Base-by-base conservation (phyloP, 768 basidiomycete species). In the Leucocoprinus leucothites region DNA sequence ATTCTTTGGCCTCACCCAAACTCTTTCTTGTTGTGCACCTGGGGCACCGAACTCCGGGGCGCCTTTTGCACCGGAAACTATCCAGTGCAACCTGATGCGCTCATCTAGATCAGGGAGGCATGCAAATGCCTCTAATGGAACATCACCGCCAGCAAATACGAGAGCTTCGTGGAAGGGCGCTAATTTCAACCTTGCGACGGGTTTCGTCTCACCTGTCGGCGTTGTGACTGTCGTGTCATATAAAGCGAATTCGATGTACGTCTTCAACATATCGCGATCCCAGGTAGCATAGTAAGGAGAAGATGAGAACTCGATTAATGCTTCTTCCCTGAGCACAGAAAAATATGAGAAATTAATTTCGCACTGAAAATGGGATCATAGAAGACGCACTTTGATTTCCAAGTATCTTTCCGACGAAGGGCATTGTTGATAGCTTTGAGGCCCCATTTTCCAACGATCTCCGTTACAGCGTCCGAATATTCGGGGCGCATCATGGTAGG, bases 261-360 rank as follows among this genome's bases (percentile, higher is more conserved):
- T 51, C 35, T 73, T 69, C 22, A 92, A 72, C 3, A 81, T 82
- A 0, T 73, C 78, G 0, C 82, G 81, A 63, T 91, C 76, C 91
- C 91, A 93, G 1, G 74, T 69, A 3, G 64, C 60, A 67, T 91
- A 94, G 76, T 91, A 93, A 0, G 85, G 78, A 25, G 72, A 79
- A 46, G 71, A 67, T 47, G 63, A 57, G 61, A 91, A 80, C 5
- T 68, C 61, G 6, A 60, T 62, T 5, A 75, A 63, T 1, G 88
- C 91, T 56, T 85, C 86, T 38, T 84, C 80, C 38, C 89, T 87
- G 60, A 9, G 18, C 18, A 24, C 26, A 56, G 25, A n/a, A n/a
- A n/a, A n/a, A 9, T 43, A 16, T 21, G 25, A 7, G 52, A 54
- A 44, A 24, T 31, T 34, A 14, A 49, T 48, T 26, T 9, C 43